Evolutionary conservation across 345 rosid species (phyloP).

Genomic region (Acer saccharum): DNA sequence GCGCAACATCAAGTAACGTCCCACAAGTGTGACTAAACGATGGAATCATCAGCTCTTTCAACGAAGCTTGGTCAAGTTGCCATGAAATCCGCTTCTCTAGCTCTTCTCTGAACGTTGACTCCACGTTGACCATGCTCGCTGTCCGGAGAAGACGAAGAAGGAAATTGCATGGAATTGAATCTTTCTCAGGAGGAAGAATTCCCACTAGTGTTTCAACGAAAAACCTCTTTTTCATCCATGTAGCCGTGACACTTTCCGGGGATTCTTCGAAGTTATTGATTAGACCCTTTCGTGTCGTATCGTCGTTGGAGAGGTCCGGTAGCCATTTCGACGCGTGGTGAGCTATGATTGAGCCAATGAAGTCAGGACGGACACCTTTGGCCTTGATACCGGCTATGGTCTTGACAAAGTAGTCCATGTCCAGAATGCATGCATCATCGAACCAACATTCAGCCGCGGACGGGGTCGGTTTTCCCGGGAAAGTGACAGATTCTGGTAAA

Average conservation of each 20-base stretch:
- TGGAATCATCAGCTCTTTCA: slow-evolving; percentile 89
- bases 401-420: slow-evolving; percentile 79
- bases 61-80: slow-evolving; percentile 86
- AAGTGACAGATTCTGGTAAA: slow-evolving; percentile 36
- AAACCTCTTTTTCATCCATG: slow-evolving; percentile 72
- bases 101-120: slow-evolving; percentile 52
- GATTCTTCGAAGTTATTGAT: slow-evolving; percentile 29
- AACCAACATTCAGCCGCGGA: slow-evolving; percentile 46
- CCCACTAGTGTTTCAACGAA: slow-evolving; percentile 77
- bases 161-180: slow-evolving; percentile 79
- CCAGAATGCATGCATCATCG: slow-evolving; percentile 74
- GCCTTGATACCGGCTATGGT: slow-evolving; percentile 72
- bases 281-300: slow-evolving; percentile 11
- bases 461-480: slow-evolving; percentile 37
- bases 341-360: slow-evolving; percentile 76
- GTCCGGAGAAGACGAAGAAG: slow-evolving; percentile 80
- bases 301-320: slow-evolving; percentile 58
- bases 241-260: slow-evolving; percentile 62
- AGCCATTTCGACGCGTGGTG: slow-evolving; percentile 91
- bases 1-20: slow-evolving; percentile 77
- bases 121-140: slow-evolving; percentile 76
- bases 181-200: slow-evolving; percentile 81
- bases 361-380: slow-evolving; percentile 78
- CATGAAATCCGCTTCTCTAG: slow-evolving; percentile 72
- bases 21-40: slow-evolving; percentile 83